These are phyloP conservation scores for Yamadazyma endophytica DNA, from an alignment of 805 yeast genomes.

Conservation along the genomic window DNA sequence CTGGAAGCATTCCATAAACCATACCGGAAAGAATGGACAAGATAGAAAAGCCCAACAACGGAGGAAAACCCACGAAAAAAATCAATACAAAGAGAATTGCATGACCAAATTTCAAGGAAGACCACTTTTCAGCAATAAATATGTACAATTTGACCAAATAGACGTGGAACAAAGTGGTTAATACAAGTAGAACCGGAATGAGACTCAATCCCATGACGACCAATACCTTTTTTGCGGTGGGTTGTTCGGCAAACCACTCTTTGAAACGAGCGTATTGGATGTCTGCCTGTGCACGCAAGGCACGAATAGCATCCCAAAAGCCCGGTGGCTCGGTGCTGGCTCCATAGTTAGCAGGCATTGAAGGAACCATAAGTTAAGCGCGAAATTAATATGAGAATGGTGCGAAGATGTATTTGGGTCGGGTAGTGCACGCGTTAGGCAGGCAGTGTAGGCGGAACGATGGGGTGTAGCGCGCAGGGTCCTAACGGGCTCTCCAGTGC, in stretches of 20 bases:
- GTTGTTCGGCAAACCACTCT: constrained; percentile 18
- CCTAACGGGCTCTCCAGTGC: too few species aligned
- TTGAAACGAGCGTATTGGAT: too few species aligned
- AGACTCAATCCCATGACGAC: constrained; percentile 16
- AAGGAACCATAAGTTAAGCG: too few species aligned
- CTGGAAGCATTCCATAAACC: constrained; percentile 74
- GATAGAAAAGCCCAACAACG: constrained; percentile 77
- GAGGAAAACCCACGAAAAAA: constrained; percentile 81
- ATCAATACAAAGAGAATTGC: constrained; percentile 49
- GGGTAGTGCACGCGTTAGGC: too few species aligned
- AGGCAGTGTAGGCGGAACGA: too few species aligned
- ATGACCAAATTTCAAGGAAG: constrained; percentile 34
- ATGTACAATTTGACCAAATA: constrained; percentile 34
- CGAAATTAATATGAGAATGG: too few species aligned
- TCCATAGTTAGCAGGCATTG: too few species aligned
- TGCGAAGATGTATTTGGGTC: too few species aligned
- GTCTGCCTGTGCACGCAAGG: too few species aligned
- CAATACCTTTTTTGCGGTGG: constrained; percentile 12
- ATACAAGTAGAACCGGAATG: constrained; percentile 11
- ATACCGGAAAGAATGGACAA: constrained; percentile 69
- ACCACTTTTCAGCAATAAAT: constrained; percentile 43
- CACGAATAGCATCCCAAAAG: constrained; percentile 1
- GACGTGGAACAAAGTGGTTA: constrained; percentile 28
- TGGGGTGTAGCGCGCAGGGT: too few species aligned
- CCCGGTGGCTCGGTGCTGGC: too few species aligned